phyloP scores from a whole-genome alignment of 441 rosid genomes.

The Mallotus japonicus region DNA sequence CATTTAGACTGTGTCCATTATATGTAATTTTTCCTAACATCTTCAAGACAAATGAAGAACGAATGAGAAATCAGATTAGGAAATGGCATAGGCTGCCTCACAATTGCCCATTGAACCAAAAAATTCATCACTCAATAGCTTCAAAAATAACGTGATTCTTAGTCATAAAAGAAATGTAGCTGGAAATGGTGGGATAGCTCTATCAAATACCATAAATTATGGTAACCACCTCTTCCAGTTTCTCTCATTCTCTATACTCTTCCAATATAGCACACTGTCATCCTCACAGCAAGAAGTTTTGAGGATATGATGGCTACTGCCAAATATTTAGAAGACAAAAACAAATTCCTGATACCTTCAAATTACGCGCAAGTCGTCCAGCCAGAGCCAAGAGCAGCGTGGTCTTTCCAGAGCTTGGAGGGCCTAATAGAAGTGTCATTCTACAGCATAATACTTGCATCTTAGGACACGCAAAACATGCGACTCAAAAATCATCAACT shows the following conservation, averaged over 20 bases:
- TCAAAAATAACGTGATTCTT: too few relatives aligned
- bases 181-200: too few relatives aligned
- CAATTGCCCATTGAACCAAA: too few relatives aligned
- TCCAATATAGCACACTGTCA: too few relatives aligned
- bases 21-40: constrained; percentile 76
- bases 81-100: too few relatives aligned
- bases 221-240: too few relatives aligned
- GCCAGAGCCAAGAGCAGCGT: constrained; percentile 91
- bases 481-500: background rate
- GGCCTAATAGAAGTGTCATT: constrained; percentile 88
- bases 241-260: too few relatives aligned
- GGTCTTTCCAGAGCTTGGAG: constrained; percentile 99
- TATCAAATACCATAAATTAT: too few relatives aligned
- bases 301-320: background rate
- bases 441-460: constrained; percentile 35
- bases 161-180: too few relatives aligned
- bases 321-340: background rate
- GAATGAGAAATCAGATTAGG: too few relatives aligned
- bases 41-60: constrained; percentile 37
- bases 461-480: constrained; percentile 5
- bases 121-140: too few relatives aligned
- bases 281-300: too few relatives aligned
- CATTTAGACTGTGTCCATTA: constrained; percentile 72
- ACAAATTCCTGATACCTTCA: constrained; percentile 52
- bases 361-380: constrained; percentile 70